Percentiles rank a stretch among this genome's conserved stretches.
phyloP scores from a whole-genome alignment of 306 rosid genomes.

The Begonia masoniana region DNA sequence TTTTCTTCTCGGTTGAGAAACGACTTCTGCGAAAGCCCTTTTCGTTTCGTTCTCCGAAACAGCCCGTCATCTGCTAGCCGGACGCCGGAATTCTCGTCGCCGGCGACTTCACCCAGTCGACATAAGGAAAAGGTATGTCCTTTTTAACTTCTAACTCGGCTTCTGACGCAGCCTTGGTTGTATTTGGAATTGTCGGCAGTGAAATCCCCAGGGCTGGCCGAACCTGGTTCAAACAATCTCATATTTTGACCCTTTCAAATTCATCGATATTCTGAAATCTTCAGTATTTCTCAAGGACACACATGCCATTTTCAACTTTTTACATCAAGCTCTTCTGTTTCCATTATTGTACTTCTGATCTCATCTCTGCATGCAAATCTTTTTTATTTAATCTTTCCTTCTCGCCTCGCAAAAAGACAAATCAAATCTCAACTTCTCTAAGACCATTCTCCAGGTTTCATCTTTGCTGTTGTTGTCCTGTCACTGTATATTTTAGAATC shows the following conservation, averaged over 20 bases:
- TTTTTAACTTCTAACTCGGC: neutral
- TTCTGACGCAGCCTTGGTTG: neutral
- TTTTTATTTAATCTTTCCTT: neutral
- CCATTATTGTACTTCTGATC: slow-evolving; percentile 6
- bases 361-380: slow-evolving; percentile 9
- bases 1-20: slow-evolving; percentile 1
- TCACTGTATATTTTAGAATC: neutral
- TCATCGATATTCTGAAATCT: too few species aligned
- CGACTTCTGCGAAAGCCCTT: slow-evolving; percentile 53
- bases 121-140: slow-evolving; percentile 45
- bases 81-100: slow-evolving; percentile 63
- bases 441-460: neutral
- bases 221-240: too few species aligned
- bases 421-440: too few species aligned
- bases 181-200: neutral
- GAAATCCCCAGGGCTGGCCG: too few species aligned
- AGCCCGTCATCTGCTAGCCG: slow-evolving; percentile 36
- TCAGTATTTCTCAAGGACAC: neutral
- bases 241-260: too few species aligned
- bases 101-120: slow-evolving; percentile 44
- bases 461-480: neutral
- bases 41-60: slow-evolving; percentile 43
- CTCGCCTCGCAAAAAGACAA: too few species aligned
- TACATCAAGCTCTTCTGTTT: slow-evolving; percentile 14
- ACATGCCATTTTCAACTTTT: slow-evolving; percentile 12